These are phyloP conservation scores for Plasmodium knowlesi DNA, from an alignment of 169 alveolate genomes.

Conservation along the genomic window DNA sequence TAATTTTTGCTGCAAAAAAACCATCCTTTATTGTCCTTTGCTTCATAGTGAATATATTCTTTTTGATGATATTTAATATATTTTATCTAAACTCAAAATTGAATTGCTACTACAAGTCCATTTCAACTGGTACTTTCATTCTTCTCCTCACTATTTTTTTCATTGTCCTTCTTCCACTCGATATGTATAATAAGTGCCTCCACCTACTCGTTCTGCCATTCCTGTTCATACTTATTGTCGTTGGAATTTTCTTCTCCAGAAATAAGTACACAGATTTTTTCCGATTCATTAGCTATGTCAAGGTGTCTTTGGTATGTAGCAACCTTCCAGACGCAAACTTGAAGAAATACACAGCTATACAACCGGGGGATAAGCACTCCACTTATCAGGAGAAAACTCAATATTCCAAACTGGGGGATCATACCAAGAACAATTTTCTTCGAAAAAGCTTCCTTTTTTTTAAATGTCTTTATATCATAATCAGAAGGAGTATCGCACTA, in stretches of 20 bases:
- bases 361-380: neutral
- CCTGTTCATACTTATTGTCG: slow-evolving; percentile 1
- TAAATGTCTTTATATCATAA: neutral
- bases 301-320: neutral
- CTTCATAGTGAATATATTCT: slow-evolving; percentile 1
- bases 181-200: slow-evolving; percentile 9
- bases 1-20: slow-evolving; percentile 15
- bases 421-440: neutral
- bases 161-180: neutral
- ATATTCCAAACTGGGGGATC: neutral
- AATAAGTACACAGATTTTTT: slow-evolving; percentile 23
- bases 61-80: slow-evolving; percentile 10
- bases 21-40: slow-evolving; percentile 28
- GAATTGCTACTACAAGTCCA: slow-evolving; percentile 35
- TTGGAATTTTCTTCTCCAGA: slow-evolving; percentile 1
- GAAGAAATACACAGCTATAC: slow-evolving; percentile 8
- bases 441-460: neutral
- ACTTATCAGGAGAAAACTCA: neutral
- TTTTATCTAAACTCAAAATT: slow-evolving; percentile 36
- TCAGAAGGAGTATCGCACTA: neutral
- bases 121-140: neutral
- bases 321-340: neutral
- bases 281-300: slow-evolving; percentile 3
- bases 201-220: neutral
- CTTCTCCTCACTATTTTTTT: neutral